These are phyloP conservation scores for Pythium phragmiticola DNA, from an alignment of 352 stramenopile genomes.

Conservation along the genomic window DNA sequence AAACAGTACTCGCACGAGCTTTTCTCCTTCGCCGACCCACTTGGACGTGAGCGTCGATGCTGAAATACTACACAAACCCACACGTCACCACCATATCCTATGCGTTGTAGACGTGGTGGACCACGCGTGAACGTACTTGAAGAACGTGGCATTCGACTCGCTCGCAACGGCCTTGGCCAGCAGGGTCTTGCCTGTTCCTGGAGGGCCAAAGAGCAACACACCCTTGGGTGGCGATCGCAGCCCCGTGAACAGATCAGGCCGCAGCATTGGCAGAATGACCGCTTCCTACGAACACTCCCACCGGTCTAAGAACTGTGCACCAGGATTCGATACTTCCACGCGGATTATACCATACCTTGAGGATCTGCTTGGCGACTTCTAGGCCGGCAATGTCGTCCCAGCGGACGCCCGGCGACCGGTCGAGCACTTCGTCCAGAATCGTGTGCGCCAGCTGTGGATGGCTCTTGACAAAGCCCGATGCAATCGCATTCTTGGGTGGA, in stretches of 20 bases:
- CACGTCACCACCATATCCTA: background rate
- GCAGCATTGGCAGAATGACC: slow-evolving; percentile 82
- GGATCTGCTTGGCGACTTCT: slow-evolving; percentile 83
- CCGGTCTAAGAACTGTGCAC: background rate
- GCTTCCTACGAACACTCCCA: slow-evolving; percentile 49
- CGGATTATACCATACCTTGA: slow-evolving; percentile 49
- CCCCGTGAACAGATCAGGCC: slow-evolving; percentile 83
- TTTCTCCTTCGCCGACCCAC: slow-evolving; percentile 92
- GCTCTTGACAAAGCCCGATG: slow-evolving; percentile 49
- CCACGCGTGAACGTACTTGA: slow-evolving; percentile 38
- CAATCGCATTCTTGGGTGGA: background rate
- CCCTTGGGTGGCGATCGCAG: slow-evolving; percentile 65
- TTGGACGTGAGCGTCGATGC: slow-evolving; percentile 88
- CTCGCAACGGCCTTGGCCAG: slow-evolving; percentile 82
- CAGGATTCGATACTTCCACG: background rate
- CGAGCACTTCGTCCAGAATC: slow-evolving; percentile 82
- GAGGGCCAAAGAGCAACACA: slow-evolving; percentile 79
- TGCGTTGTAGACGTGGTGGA: background rate
- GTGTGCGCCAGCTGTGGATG: slow-evolving; percentile 66
- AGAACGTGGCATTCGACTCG: slow-evolving; percentile 82
- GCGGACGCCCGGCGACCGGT: slow-evolving; percentile 71
- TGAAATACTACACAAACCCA: slow-evolving; percentile 55
- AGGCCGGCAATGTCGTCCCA: slow-evolving; percentile 87
- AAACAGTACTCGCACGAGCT: slow-evolving; percentile 94
- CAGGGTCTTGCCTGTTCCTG: slow-evolving; percentile 83